A percentile compares a stretch with the other conserved stretches of the same genome.
Conservation (phyloP, 179 eudicot species). For the Nepenthes alata region DNA sequence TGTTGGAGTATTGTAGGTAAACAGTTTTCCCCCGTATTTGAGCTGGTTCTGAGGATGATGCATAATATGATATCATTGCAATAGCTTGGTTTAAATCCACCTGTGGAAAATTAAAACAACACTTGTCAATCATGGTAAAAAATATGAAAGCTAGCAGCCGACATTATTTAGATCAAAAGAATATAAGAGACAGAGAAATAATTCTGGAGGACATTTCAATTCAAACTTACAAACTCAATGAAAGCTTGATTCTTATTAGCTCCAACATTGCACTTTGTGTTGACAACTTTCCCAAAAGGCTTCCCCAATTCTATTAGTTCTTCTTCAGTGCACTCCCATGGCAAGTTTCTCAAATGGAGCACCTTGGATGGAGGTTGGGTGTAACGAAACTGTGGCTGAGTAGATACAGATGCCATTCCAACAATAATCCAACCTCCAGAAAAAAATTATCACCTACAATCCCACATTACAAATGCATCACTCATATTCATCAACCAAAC, state of each 20-base stretch:
- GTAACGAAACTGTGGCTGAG: slow-evolving; percentile 95
- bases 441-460: no score
- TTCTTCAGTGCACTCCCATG: slow-evolving; percentile 98
- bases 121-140: not conserved
- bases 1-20: slow-evolving; percentile 93
- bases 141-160: no score
- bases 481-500: no score
- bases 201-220: not conserved
- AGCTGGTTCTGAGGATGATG: slow-evolving; percentile 99
- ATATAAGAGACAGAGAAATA: slow-evolving; percentile 1
- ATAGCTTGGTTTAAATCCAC: slow-evolving; percentile 96
- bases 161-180: not conserved
- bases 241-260: slow-evolving; percentile 97
- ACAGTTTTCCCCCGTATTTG: slow-evolving; percentile 98
- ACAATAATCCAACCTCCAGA: slow-evolving; percentile 3
- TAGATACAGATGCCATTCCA: slow-evolving; percentile 87
- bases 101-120: slow-evolving; percentile 21
- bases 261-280: slow-evolving; percentile 98
- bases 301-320: slow-evolving; percentile 87
- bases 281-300: slow-evolving; percentile 93
- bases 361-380: slow-evolving; percentile 99
- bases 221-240: slow-evolving; percentile 84
- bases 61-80: slow-evolving; percentile 96
- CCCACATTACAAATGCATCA: no score
- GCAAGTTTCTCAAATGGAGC: slow-evolving; percentile 94